Conservation (phyloP, 2,329 filamentous ascomycete genomes). For the Plenodomus lindquistii region DNA sequence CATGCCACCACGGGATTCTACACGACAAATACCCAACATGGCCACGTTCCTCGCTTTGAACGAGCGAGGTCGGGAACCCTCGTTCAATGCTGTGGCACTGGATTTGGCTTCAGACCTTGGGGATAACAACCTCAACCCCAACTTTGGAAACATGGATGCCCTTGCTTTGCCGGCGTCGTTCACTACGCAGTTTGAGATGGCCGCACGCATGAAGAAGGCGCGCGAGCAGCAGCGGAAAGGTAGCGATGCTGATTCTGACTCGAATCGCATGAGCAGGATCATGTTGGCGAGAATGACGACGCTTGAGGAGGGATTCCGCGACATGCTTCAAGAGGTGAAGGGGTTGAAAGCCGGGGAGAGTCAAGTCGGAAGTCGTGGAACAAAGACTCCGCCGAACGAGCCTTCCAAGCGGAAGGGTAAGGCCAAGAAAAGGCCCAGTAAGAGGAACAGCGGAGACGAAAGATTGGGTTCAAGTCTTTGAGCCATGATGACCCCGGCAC, state of each 20-base stretch:
- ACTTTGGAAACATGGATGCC: constrained; percentile 63
- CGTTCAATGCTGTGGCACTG: constrained; percentile 64
- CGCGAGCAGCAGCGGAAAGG: constrained; percentile 22
- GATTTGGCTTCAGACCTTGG: constrained; percentile 75
- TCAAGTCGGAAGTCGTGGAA: constrained; percentile 29
- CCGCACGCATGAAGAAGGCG: constrained; percentile 28
- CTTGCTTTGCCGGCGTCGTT: constrained; percentile 75
- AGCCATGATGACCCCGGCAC: not conserved
- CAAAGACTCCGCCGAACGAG: constrained; percentile 34
- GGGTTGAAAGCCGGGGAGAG: constrained; percentile 55
- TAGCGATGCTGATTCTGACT: constrained; percentile 38
- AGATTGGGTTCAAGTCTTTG: constrained; percentile 35
- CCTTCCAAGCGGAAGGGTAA: constrained; percentile 32
- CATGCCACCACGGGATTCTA: constrained; percentile 55
- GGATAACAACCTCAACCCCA: constrained; percentile 62
- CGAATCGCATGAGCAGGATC: constrained; percentile 63
- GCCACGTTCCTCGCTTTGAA: constrained; percentile 59
- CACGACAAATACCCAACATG: constrained; percentile 61
- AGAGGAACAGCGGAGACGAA: constrained; percentile 21
- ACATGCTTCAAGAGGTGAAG: constrained; percentile 81
- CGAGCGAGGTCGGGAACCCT: constrained; percentile 56
- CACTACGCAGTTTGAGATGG: constrained; percentile 64
- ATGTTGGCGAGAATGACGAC: constrained; percentile 91
- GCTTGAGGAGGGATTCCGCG: constrained; percentile 85
- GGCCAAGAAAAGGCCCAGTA: constrained; percentile 33